Conservation (phyloP, 352 stramenopile species). For the Pythium grandisporangium region DNA sequence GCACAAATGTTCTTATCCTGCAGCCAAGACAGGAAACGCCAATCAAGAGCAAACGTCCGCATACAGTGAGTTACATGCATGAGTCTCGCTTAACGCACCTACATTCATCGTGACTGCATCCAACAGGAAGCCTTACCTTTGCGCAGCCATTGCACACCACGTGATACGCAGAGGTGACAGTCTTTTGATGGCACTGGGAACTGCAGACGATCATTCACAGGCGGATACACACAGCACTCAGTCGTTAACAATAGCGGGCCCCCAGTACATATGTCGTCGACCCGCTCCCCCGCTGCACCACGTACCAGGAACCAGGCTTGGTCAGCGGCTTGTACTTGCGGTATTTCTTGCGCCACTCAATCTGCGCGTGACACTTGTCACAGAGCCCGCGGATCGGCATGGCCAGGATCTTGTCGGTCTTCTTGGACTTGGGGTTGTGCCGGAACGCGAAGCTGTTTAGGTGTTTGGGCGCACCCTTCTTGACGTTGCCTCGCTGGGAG, state of each 20-base stretch:
- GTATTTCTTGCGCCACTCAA: slow-evolving; percentile 99
- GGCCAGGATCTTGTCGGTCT: slow-evolving; percentile 90
- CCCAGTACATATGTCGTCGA: too few species aligned
- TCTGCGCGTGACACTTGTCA: slow-evolving; percentile 92
- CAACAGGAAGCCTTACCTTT: slow-evolving; percentile 47
- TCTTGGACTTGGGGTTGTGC: slow-evolving; percentile 98
- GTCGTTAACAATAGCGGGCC: too few species aligned
- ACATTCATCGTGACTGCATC: too few species aligned
- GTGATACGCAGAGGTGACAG: slow-evolving; percentile 92
- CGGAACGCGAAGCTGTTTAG: slow-evolving; percentile 98
- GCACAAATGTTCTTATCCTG: slow-evolving; percentile 79
- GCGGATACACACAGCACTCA: too few species aligned
- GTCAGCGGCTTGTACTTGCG: slow-evolving; percentile 97
- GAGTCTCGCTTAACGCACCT: too few species aligned
- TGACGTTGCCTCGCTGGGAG: slow-evolving; percentile 75
- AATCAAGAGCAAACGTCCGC: neutral
- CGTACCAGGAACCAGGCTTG: slow-evolving; percentile 87
- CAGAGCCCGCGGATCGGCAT: slow-evolving; percentile 91
- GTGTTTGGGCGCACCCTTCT: slow-evolving; percentile 89
- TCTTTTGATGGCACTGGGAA: slow-evolving; percentile 89
- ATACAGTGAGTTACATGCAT: neutral
- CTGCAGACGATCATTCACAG: too few species aligned
- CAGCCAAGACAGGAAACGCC: neutral
- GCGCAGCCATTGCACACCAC: slow-evolving; percentile 89
- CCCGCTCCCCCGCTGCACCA: neutral